Percentiles rank a stretch among this genome's conserved stretches.
Conservation (phyloP, 495 filamentous ascomycete species). For the Parachaetomium inaequale region DNA sequence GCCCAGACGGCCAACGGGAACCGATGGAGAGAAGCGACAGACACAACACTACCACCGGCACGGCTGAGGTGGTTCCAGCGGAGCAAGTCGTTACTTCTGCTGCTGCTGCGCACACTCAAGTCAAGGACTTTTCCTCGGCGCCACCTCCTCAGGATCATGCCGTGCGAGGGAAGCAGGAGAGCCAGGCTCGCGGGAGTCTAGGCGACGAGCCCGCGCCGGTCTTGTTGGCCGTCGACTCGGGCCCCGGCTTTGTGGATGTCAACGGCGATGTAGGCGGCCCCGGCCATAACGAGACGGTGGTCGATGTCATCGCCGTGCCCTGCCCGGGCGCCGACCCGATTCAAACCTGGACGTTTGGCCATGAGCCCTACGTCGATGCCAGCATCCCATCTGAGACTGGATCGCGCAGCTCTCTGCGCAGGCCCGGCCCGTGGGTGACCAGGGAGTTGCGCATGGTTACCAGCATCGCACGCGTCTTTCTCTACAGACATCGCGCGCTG, state of each 20-base stretch:
- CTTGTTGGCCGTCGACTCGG: slow-evolving; percentile 2
- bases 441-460: slow-evolving; percentile 39
- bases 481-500: slow-evolving; percentile 54
- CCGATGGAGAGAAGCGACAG: slow-evolving; percentile 15
- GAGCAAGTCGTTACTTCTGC: not conserved
- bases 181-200: not conserved
- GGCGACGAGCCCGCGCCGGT: not conserved
- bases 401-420: slow-evolving; percentile 13
- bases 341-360: slow-evolving; percentile 42
- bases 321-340: slow-evolving; percentile 46
- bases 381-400: slow-evolving; percentile 23
- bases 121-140: slow-evolving; percentile 5
- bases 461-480: slow-evolving; percentile 48
- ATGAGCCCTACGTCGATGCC: slow-evolving; percentile 36
- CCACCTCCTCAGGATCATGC: not conserved
- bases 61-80: slow-evolving; percentile 8
- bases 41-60: slow-evolving; percentile 8
- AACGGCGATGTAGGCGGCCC: slow-evolving; percentile 41
- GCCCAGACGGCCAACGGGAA: not conserved
- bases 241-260: slow-evolving; percentile 40
- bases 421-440: slow-evolving; percentile 38
- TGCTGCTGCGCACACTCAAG: slow-evolving; percentile 1
- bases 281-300: slow-evolving; percentile 45
- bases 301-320: slow-evolving; percentile 46
- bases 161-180: not conserved